These are phyloP conservation scores for Trichoderma sp. DNA, from an alignment of 2,329 filamentous ascomycete species.

Conservation along the genomic window DNA sequence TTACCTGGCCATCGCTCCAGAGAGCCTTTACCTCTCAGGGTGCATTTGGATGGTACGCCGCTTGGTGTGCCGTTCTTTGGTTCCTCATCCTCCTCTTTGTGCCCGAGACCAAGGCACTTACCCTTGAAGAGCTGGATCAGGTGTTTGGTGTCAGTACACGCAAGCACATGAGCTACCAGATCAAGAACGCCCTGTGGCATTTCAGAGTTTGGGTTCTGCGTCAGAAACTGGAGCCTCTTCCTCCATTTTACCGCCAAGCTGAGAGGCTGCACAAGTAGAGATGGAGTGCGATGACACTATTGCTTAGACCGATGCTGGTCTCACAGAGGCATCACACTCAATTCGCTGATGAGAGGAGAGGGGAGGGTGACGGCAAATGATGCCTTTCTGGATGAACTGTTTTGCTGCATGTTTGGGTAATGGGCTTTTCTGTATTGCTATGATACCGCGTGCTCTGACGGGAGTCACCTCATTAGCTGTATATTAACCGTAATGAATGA, in stretches of 20 bases:
- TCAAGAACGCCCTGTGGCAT: slow-evolving; percentile 29
- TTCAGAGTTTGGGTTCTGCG: slow-evolving; percentile 25
- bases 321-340: not conserved
- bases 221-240: slow-evolving; percentile 26
- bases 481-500: not conserved
- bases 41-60: slow-evolving; percentile 49
- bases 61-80: slow-evolving; percentile 49
- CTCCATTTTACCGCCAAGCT: slow-evolving; percentile 21
- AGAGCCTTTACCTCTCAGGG: slow-evolving; percentile 38
- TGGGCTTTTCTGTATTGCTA: not conserved
- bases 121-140: slow-evolving; percentile 53
- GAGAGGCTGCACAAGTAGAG: slow-evolving; percentile 8
- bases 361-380: not conserved
- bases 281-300: not conserved
- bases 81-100: slow-evolving; percentile 52
- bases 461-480: slow-evolving; percentile 5
- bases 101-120: slow-evolving; percentile 54
- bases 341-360: not conserved
- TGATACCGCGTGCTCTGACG: slow-evolving; percentile 6
- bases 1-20: slow-evolving; percentile 40
- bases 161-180: slow-evolving; percentile 46
- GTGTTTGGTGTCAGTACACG: slow-evolving; percentile 48
- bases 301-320: not conserved
- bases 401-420: slow-evolving; percentile 11
- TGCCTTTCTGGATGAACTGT: not conserved